Conservation (phyloP, 164 flowering plant genomes). For the Euptelea pleiosperma region DNA sequence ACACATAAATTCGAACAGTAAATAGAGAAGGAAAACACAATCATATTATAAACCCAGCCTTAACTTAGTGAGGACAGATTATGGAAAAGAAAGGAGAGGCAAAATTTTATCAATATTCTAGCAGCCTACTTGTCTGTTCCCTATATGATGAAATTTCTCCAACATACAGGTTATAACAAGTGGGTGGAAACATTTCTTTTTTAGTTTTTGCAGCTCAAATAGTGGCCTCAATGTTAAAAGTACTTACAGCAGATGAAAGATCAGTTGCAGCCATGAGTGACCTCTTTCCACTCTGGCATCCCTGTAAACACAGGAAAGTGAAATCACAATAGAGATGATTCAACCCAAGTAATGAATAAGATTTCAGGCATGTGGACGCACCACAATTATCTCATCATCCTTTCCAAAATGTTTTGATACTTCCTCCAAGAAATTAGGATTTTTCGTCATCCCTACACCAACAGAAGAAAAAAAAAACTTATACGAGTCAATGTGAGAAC, state of each 20-base stretch:
- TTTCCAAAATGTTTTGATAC: conserved; percentile 53
- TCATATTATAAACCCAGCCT: no score
- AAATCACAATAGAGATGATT: not conserved
- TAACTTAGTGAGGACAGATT: no score
- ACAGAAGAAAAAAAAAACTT: not conserved
- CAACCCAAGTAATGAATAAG: not conserved
- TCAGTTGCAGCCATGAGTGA: conserved; percentile 87
- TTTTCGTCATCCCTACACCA: conserved; percentile 69
- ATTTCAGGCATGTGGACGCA: conserved; percentile 28
- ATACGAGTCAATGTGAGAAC: no score
- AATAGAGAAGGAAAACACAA: no score
- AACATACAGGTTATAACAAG: not conserved
- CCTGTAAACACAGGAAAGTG: conserved; percentile 41
- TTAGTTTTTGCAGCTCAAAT: not conserved
- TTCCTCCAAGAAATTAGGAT: conserved; percentile 65
- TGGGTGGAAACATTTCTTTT: not conserved
- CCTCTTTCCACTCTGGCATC: conserved; percentile 77
- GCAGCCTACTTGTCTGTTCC: not conserved
- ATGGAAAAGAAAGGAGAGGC: not conserved
- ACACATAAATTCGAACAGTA: no score
- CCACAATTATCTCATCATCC: conserved; percentile 79
- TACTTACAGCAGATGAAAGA: conserved; percentile 72
- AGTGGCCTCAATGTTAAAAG: not conserved
- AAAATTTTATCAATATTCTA: not conserved
- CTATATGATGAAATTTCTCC: not conserved